These are phyloP conservation scores for Poa annua DNA, from an alignment of 176 grass and related monocot genomes.

Conservation along the genomic window DNA sequence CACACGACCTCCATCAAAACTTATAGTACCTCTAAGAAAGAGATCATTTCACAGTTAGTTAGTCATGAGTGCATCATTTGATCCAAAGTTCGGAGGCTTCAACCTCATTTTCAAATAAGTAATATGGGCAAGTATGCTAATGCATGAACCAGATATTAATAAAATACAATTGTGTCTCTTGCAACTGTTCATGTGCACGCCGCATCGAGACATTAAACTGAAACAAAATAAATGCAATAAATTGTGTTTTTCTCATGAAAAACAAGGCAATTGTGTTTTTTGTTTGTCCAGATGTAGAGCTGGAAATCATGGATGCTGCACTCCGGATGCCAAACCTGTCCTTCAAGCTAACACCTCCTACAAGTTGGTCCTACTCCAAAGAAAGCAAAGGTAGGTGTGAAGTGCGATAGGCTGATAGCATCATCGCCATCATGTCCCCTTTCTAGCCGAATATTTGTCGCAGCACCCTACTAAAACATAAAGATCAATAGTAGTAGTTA, in stretches of 20 bases:
- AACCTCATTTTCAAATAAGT: too few species aligned
- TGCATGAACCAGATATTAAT: too few species aligned
- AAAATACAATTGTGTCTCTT: too few species aligned
- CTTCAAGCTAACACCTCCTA: constrained; percentile 22
- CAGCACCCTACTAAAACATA: constrained; percentile 15
- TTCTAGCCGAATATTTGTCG: constrained; percentile 14
- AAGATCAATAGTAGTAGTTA: constrained; percentile 23
- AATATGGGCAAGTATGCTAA: too few species aligned
- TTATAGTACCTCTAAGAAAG: too few species aligned
- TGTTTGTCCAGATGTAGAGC: constrained; percentile 41
- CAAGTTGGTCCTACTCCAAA: background rate
- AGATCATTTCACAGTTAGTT: too few species aligned
- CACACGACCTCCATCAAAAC: too few species aligned
- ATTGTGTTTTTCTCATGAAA: constrained; percentile 6
- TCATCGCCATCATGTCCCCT: constrained; percentile 23
- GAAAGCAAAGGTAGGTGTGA: constrained; percentile 25
- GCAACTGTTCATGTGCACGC: too few species aligned
- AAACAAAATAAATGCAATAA: background rate
- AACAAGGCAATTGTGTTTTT: background rate
- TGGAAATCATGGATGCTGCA: constrained; percentile 39
- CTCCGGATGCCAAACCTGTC: constrained; percentile 49
- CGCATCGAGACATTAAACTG: background rate
- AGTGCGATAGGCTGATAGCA: constrained; percentile 28
- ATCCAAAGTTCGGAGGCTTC: too few species aligned
- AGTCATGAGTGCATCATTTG: too few species aligned